A percentile compares a stretch with the other conserved stretches of the same genome.
phyloP scores from a whole-genome alignment of 108 stramenopile species.

The Skeletonema marinoi region DNA sequence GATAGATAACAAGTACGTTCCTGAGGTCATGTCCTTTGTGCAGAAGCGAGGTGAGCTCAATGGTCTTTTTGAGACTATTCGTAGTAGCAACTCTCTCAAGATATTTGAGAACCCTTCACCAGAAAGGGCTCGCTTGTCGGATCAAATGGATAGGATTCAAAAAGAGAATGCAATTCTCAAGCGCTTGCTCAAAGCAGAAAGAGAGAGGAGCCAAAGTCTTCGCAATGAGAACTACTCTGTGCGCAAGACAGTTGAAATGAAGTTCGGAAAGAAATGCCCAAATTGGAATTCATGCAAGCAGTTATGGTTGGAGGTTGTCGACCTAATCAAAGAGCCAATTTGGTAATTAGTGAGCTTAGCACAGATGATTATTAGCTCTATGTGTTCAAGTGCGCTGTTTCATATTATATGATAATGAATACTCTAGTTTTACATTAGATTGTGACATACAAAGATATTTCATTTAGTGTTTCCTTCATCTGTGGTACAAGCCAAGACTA shows the following conservation, averaged over 20 bases:
- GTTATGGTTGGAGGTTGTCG: background rate
- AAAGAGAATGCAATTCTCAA: constrained; percentile 32
- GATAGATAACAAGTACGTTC: constrained; percentile 25
- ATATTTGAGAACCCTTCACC: constrained; percentile 26
- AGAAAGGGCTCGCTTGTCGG: constrained; percentile 31
- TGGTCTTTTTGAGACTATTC: constrained; percentile 15
- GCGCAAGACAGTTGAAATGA: background rate
- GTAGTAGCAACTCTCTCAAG: constrained; percentile 16
- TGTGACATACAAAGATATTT: too few relatives aligned
- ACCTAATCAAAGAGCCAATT: background rate
- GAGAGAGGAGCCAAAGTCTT: constrained; percentile 14
- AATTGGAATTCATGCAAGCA: background rate
- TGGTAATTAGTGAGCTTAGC: background rate
- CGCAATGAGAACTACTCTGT: constrained; percentile 11
- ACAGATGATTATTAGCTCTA: background rate
- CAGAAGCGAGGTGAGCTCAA: constrained; percentile 23
- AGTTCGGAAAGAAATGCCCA: background rate
- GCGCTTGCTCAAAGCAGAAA: constrained; percentile 25
- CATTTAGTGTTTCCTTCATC: too few relatives aligned
- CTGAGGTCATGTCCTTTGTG: constrained; percentile 27
- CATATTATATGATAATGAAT: too few relatives aligned
- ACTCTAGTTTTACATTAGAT: too few relatives aligned
- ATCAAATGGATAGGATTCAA: constrained; percentile 30
- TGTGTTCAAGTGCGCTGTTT: too few relatives aligned
- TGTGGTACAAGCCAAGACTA: too few relatives aligned